Evolutionary conservation across 2,329 filamentous ascomycete genomes (phyloP), one percentile per base, ranked within the genome.

Genomic region (Alternaria sp.): DNA sequence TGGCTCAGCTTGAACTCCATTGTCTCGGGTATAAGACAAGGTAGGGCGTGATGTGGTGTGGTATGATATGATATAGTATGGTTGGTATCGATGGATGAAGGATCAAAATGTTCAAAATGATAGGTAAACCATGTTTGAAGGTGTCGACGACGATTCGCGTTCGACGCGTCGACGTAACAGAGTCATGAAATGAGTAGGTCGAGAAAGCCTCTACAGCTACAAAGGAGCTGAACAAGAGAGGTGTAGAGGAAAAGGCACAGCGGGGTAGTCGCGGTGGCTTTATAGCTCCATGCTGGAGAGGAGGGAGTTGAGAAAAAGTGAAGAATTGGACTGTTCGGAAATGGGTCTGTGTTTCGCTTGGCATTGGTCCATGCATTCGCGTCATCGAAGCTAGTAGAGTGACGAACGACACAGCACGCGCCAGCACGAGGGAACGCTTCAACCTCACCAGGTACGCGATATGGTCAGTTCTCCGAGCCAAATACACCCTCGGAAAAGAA

Each of bases 321-420:
- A 62, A 46, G 54, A 59, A 62, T 59, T 61, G 55, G 42, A 14
- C 18, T 8, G 18, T 8, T 36, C 28, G 22, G 12, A 9, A 38
- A 4, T 6, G 24, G 41, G 52, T 22, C 32, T 43, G 53, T 54
- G 54, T 41, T 30, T 11, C 32, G 18, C 59, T 49, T 56, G 51
- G 59, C 47, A 49, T 39, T 51, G 57, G 54, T 26, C 42, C 51
- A 39, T 49, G 67, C 57, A 57, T 51, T 42, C 54, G 63, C 67
- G 64, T 71, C 68, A 71, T 69, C 43, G 63, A 68, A 42, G 56
- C 43, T 49, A 59, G 30, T 24, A 42, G n/a, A 26, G 42, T 39
- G 11, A 53, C 20, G 46, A 12, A n/a, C 44, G 18, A 48, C 20
- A 48, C 18, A 8, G 18, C 18, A 22, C 14, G 22, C 46, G 20